Evolutionary conservation across 352 stramenopile genomes (phyloP).

Genomic region (Globisporangium emineosum): DNA sequence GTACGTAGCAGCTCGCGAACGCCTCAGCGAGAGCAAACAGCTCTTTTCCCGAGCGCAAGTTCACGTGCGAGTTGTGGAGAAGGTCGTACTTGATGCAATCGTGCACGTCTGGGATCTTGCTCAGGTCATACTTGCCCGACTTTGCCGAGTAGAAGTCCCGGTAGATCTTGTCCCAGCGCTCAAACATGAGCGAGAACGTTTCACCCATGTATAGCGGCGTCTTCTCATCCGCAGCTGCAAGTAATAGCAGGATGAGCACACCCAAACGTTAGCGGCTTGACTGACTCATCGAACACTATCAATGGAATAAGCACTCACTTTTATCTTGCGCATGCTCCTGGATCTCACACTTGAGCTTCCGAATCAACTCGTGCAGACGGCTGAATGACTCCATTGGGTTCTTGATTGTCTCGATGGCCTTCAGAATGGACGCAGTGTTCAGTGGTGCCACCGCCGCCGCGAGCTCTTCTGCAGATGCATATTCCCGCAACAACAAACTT

Average conservation of each 20-base stretch:
- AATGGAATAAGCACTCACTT: constrained; percentile 24
- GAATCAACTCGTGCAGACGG: constrained; percentile 74
- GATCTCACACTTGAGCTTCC: constrained; percentile 75
- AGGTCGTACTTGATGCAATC: constrained; percentile 98
- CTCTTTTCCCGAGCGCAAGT: constrained; percentile 86
- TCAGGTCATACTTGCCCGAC: constrained; percentile 91
- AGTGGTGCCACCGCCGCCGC: constrained; percentile 62
- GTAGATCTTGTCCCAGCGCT: constrained; percentile 93
- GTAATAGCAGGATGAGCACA: constrained; percentile 17
- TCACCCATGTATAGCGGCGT: constrained; percentile 94
- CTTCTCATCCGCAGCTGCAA: constrained; percentile 81
- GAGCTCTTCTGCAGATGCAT: constrained; percentile 62
- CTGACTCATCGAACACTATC: background rate
- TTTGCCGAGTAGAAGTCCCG: constrained; percentile 94
- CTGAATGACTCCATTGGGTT: constrained; percentile 76
- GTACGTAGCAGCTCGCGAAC: constrained; percentile 97
- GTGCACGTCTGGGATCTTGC: constrained; percentile 97
- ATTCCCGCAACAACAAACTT: constrained; percentile 86
- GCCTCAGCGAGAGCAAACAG: constrained; percentile 93
- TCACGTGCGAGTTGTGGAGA: constrained; percentile 95
- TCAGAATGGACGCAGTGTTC: constrained; percentile 73
- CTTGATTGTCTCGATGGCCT: constrained; percentile 74
- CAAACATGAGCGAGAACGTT: constrained; percentile 92
- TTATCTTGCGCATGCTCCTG: constrained; percentile 68
- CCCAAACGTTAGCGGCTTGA: background rate